These are phyloP conservation scores for Gossypium davidsonii DNA, from an alignment of 441 rosid genomes.

Conservation along the genomic window DNA sequence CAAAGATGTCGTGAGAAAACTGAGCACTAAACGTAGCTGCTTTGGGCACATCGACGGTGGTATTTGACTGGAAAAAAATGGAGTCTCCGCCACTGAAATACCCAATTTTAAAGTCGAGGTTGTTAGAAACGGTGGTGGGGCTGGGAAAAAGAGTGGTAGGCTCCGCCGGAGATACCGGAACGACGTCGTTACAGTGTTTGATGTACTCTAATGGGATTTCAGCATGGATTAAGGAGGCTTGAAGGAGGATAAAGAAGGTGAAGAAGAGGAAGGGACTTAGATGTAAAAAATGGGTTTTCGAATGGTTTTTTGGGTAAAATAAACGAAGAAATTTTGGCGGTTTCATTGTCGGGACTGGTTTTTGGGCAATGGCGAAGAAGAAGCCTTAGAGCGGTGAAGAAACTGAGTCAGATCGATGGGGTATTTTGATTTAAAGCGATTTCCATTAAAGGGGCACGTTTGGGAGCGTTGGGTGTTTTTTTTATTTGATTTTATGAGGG, in stretches of 20 bases:
- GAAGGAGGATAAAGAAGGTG: conserved; percentile 19
- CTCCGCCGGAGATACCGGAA: conserved; percentile 35
- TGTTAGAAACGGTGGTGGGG: conserved; percentile 5
- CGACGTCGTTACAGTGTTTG: conserved; percentile 42
- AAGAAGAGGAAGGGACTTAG: conserved; percentile 15
- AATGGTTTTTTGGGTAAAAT: conserved; percentile 2
- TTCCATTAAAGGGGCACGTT: neutral
- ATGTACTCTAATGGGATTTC: conserved; percentile 30
- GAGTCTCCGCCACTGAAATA: conserved; percentile 54
- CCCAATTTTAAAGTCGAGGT: conserved; percentile 30
- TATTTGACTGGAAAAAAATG: conserved; percentile 17
- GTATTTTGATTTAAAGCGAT: neutral
- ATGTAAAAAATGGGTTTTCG: conserved; percentile 4
- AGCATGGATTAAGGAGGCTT: conserved; percentile 14
- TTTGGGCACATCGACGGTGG: conserved; percentile 16
- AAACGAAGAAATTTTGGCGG: neutral
- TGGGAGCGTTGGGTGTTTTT: neutral
- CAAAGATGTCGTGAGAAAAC: conserved; percentile 20
- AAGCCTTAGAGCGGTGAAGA: neutral
- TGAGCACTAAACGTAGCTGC: conserved; percentile 25
- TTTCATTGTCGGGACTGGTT: conserved; percentile 27
- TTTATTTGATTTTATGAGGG: neutral
- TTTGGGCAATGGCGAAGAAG: neutral
- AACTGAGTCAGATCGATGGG: neutral
- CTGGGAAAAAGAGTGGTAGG: neutral